Conservation (phyloP, 768 basidiomycete genomes). For the Lactarius evosmus region DNA sequence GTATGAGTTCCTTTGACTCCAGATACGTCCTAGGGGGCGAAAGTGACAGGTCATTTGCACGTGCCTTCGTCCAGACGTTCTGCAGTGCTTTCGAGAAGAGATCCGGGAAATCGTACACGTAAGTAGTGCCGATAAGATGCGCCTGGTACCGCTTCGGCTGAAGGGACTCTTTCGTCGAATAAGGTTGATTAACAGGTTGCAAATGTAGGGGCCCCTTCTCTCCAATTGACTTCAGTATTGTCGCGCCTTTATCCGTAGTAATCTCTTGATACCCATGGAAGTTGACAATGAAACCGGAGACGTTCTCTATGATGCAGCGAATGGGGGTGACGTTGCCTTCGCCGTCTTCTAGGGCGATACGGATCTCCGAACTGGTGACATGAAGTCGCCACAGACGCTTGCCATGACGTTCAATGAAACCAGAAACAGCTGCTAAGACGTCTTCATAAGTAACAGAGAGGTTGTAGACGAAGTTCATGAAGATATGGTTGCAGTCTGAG, state of each 20-base stretch:
- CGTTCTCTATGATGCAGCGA: slow-evolving; percentile 97
- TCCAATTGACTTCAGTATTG: slow-evolving; percentile 96
- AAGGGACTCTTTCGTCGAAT: slow-evolving; percentile 95
- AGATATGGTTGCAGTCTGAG: slow-evolving; percentile 97
- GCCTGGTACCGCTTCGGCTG: slow-evolving; percentile 99
- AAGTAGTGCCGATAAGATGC: slow-evolving; percentile 96
- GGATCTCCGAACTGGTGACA: slow-evolving; percentile 96
- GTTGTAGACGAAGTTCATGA: slow-evolving; percentile 98
- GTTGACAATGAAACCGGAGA: slow-evolving; percentile 98
- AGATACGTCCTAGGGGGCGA: slow-evolving; percentile 74
- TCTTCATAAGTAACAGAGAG: slow-evolving; percentile 95
- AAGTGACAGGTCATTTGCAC: slow-evolving; percentile 59
- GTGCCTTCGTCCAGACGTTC: slow-evolving; percentile 83
- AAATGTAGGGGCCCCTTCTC: slow-evolving; percentile 96
- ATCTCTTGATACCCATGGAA: slow-evolving; percentile 99
- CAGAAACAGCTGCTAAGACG: slow-evolving; percentile 94
- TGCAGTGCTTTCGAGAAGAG: slow-evolving; percentile 96
- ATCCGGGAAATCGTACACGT: slow-evolving; percentile 99
- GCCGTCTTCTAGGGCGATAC: slow-evolving; percentile 89
- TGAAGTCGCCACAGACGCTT: slow-evolving; percentile 98
- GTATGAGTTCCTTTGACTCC: slow-evolving; percentile 83
- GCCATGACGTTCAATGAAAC: slow-evolving; percentile 98
- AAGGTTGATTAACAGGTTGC: slow-evolving; percentile 89
- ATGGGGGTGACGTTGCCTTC: slow-evolving; percentile 96
- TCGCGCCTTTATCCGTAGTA: slow-evolving; percentile 90